Evolutionary conservation across 257 asterid genomes (phyloP), one percentile per base, ranked within the genome.

Genomic region (Verbascum thapsus): DNA sequence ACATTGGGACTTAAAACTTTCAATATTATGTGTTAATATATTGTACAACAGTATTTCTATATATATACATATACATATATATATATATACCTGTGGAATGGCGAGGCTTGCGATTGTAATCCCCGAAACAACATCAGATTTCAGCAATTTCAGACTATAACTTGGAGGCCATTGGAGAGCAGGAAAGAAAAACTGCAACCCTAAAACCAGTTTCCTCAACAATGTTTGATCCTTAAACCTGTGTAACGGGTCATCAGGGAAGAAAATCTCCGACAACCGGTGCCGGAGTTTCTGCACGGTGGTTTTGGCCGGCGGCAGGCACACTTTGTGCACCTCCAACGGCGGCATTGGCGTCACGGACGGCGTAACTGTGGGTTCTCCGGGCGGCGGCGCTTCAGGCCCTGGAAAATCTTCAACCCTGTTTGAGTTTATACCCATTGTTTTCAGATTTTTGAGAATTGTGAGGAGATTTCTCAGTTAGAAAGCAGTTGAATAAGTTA

Each of bases 191-290:
- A 68, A 91, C 70, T 91, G 95, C 10, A 91, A 73, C 61, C 83
- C 96, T 20, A 85, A 35, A 40, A 84, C 72, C 20, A 88, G 35
- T 44, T 74, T 82, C 50, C 77, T 57, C 38, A 77, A 16, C 79
- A 73, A 72, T 10, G 91, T 62, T 49, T 88, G 98, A 58, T 88
- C 79, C 86, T 88, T 81, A 66, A 91, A 91, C 77, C 73, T 63
- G 3, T 88, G 94, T 12, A 91, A 80, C n/a, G 96, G 98, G 45
- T 91, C 96, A 23, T 91, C 95, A 0, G 98, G 96, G 80, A 91
- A 91, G 64, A 91, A 88, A 8, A 88, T 82, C 73, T 88, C 96
- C n/a, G 86, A 73, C 17, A 91, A 75, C 51, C 85, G 81, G 71
- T 69, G 82, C 20, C 81, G 75, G 37, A 91, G 94, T 78, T 91